Evolutionary conservation across 129 eudicot species (phyloP).

Genomic region (Saposhnikovia divaricata): DNA sequence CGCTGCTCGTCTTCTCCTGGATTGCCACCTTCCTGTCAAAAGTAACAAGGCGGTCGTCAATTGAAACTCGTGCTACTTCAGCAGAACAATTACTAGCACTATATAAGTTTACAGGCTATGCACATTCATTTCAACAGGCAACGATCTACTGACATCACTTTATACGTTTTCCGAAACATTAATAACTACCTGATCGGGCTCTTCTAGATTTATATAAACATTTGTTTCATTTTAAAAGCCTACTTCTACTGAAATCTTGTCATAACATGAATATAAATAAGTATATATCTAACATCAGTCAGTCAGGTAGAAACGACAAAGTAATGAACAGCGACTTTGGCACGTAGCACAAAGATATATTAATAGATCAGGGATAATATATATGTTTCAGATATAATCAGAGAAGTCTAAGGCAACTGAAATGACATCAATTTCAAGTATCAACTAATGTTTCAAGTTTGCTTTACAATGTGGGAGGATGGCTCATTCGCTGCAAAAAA

Average conservation of each 20-base stretch:
- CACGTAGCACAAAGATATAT: not conserved
- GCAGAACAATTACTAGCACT: not conserved
- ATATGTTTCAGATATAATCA: not conserved
- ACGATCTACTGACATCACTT: not conserved
- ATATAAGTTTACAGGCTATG: not conserved
- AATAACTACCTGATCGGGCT: not conserved
- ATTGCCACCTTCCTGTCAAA: constrained; percentile 26
- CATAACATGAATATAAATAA: not conserved
- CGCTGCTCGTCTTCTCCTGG: constrained; percentile 10
- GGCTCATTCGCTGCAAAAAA: not conserved
- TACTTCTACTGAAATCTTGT: not conserved
- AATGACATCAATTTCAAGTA: no score
- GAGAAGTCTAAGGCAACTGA: not conserved
- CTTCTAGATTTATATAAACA: not conserved
- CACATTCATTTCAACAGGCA: constrained; percentile 1
- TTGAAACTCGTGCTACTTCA: not conserved
- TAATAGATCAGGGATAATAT: not conserved
- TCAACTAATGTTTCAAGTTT: not conserved
- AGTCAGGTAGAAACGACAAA: not conserved
- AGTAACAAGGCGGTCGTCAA: not conserved
- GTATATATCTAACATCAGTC: not conserved
- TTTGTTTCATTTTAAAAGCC: no score
- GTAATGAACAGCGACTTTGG: not conserved
- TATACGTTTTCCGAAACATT: constrained; percentile 1
- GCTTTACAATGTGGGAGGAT: not conserved